phyloP scores from a whole-genome alignment of 352 stramenopile species.

The Globisporangium mamillatum region DNA sequence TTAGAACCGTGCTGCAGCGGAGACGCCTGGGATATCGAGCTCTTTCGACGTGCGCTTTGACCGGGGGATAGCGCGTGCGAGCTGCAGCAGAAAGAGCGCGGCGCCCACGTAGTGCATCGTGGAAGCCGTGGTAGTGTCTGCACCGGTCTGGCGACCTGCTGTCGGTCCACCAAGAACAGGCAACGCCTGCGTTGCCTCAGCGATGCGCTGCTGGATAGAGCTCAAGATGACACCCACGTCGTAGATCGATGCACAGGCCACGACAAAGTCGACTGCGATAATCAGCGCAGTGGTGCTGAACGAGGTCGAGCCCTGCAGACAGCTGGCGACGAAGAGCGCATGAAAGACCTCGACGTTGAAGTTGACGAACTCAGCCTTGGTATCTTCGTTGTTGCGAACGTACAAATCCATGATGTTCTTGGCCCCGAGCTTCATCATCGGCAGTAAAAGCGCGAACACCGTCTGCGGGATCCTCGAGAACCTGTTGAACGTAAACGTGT shows the following conservation, averaged over 20 bases:
- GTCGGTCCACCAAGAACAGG: no score
- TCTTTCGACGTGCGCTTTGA: no score
- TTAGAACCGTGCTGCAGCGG: no score
- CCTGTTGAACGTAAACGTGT: neutral
- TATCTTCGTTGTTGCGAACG: neutral
- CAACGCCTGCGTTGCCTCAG: no score
- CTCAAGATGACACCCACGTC: no score
- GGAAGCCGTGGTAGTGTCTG: no score
- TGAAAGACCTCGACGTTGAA: slow-evolving; percentile 24
- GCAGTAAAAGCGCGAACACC: neutral
- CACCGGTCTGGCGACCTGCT: no score
- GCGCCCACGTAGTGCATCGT: no score
- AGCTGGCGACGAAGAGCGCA: neutral
- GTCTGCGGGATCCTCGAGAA: neutral
- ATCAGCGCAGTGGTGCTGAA: neutral
- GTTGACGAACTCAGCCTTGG: neutral
- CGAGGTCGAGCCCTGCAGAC: slow-evolving; percentile 1
- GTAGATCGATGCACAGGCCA: neutral
- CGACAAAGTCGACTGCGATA: neutral
- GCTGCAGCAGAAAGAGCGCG: no score
- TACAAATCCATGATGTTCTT: neutral
- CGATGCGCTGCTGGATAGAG: no score
- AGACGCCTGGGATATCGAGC: no score
- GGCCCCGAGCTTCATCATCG: neutral
- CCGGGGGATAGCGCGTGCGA: no score